Evolutionary conservation across 345 rosid genomes (phyloP).

Genomic region (Geranium rotundifolium): DNA sequence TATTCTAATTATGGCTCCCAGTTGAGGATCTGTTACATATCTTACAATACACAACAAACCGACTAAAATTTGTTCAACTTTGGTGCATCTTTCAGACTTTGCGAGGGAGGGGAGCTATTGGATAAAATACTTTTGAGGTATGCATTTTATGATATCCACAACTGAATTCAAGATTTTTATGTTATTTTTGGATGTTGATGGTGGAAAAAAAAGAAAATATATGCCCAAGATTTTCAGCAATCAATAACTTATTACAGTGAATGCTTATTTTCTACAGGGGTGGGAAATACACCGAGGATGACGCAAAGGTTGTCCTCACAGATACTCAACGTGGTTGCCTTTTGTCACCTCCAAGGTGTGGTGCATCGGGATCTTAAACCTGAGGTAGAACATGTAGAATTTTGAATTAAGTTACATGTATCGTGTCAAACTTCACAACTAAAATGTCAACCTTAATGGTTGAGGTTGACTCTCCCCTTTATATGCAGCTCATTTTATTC

Average conservation of each 20-base stretch:
- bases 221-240: slow-evolving; percentile 2
- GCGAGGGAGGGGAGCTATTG: slow-evolving; percentile 97
- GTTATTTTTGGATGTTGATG: neutral
- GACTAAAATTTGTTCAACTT: slow-evolving; percentile 2
- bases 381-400: no score
- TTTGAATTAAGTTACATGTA: no score
- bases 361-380: no score
- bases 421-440: no score
- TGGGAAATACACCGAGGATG: slow-evolving; percentile 92
- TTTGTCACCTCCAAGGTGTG: no score
- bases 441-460: no score
- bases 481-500: no score
- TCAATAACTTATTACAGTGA: neutral
- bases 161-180: no score
- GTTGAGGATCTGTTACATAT: neutral
- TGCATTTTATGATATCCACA: neutral
- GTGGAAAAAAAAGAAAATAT: neutral
- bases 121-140: slow-evolving; percentile 97
- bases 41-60: neutral
- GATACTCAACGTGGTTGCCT: no score
- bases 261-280: slow-evolving; percentile 41
- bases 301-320: no score
- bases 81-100: slow-evolving; percentile 43
- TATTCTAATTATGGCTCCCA: neutral
- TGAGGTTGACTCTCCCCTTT: no score